These are phyloP conservation scores for Diaporthe nobilis DNA, from an alignment of 2,329 filamentous ascomycete genomes.

Conservation along the genomic window DNA sequence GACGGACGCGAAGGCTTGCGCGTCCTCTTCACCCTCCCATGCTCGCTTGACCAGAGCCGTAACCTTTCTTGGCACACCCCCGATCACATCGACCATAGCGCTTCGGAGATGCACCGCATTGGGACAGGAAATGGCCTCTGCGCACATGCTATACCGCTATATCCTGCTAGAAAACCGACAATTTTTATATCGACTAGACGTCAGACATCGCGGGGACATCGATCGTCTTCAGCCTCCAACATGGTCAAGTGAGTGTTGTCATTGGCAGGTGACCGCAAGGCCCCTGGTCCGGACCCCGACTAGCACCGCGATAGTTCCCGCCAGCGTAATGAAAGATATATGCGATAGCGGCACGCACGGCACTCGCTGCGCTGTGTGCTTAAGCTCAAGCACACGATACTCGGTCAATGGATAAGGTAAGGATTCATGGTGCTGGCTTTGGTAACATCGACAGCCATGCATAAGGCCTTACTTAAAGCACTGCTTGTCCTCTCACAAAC, in stretches of 20 bases:
- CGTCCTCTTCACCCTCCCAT: neutral
- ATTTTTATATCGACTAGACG: neutral
- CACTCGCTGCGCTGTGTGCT: neutral
- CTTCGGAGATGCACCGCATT: neutral
- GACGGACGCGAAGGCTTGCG: constrained; percentile 14
- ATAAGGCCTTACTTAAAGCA: neutral
- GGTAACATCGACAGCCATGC: constrained; percentile 1
- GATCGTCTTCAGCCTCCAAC: neutral
- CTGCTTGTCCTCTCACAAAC: too few species aligned
- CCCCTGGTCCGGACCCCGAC: neutral
- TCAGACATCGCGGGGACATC: neutral
- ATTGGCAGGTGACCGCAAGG: neutral
- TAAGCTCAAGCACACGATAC: neutral
- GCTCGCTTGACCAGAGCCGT: neutral
- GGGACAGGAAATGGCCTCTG: neutral
- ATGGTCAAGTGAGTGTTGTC: constrained; percentile 5
- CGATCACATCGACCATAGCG: constrained; percentile 10
- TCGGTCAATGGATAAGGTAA: neutral
- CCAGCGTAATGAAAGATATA: neutral
- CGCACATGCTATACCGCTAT: neutral
- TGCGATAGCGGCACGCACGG: neutral
- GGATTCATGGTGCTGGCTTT: neutral
- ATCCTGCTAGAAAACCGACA: neutral
- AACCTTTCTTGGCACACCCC: constrained; percentile 5
- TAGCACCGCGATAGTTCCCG: constrained; percentile 1